These are phyloP conservation scores for Pyrus hybrid DNA, from an alignment of 331 rosid genomes.

Conservation along the genomic window DNA sequence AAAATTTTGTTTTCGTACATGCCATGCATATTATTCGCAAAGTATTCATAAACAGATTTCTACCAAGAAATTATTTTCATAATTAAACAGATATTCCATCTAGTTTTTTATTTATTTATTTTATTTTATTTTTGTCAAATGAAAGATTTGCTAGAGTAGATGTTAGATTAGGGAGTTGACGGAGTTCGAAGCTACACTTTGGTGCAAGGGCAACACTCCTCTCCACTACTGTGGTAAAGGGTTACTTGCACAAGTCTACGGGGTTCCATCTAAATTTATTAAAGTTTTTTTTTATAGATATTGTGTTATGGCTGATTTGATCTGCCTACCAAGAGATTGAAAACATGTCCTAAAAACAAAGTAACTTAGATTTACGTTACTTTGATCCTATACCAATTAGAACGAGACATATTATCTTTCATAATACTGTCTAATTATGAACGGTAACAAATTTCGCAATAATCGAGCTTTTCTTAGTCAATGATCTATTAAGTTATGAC, in stretches of 20 bases:
- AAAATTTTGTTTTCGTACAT: neutral
- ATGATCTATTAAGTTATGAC: neutral
- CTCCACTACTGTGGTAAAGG: no score
- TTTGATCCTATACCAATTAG: neutral
- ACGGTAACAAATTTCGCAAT: neutral
- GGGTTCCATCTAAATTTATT: no score
- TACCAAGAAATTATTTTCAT: neutral
- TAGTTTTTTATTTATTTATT: no score
- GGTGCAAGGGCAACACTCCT: no score
- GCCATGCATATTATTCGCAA: neutral
- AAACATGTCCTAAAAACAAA: neutral
- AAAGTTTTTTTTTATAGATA: neutral
- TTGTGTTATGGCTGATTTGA: neutral
- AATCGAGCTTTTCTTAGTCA: neutral
- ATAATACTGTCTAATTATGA: neutral
- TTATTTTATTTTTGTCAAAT: no score
- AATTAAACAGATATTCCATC: no score
- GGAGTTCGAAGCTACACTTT: no score
- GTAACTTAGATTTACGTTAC: neutral
- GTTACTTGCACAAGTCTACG: no score
- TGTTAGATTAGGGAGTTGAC: no score
- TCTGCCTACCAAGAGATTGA: constrained; percentile 8
- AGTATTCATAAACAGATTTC: neutral
- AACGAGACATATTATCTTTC: neutral
- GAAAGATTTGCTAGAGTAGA: no score